phyloP scores from a whole-genome alignment of 2,329 filamentous ascomycete genomes.

The Periconia macrospinosa region DNA sequence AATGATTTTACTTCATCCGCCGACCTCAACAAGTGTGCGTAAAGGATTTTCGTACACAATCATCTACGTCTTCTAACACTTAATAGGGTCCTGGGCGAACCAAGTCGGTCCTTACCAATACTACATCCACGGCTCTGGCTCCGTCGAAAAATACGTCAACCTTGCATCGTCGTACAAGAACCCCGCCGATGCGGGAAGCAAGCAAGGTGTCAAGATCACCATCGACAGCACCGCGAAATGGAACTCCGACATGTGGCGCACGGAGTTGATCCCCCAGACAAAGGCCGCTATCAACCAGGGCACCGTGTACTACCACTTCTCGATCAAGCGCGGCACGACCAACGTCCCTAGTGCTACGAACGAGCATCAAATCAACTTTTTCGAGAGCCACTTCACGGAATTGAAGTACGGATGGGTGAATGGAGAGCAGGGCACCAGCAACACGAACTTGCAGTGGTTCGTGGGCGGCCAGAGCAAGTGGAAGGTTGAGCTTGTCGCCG shows the following conservation, averaged over 20 bases:
- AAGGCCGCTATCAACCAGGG: slow-evolving; percentile 65
- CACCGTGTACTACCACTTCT: slow-evolving; percentile 73
- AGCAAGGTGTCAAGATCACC: slow-evolving; percentile 69
- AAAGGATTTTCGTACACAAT: background rate
- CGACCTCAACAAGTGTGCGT: slow-evolving; percentile 57
- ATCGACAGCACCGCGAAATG: slow-evolving; percentile 67
- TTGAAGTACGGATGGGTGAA: slow-evolving; percentile 68
- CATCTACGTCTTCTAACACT: slow-evolving; percentile 9
- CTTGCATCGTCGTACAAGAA: slow-evolving; percentile 65
- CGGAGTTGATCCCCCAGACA: slow-evolving; percentile 73
- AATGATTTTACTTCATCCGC: slow-evolving; percentile 58
- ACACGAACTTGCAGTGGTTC: slow-evolving; percentile 65
- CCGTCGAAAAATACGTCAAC: slow-evolving; percentile 63
- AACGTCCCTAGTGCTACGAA: slow-evolving; percentile 64
- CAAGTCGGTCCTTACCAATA: slow-evolving; percentile 73
- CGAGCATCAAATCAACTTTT: slow-evolving; percentile 69
- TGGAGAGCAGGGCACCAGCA: slow-evolving; percentile 52
- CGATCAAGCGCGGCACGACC: slow-evolving; percentile 59
- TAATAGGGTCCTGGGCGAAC: slow-evolving; percentile 64
- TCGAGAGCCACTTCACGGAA: slow-evolving; percentile 74
- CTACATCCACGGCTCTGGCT: slow-evolving; percentile 69
- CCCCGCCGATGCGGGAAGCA: slow-evolving; percentile 62
- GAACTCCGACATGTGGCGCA: slow-evolving; percentile 76
- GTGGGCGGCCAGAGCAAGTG: slow-evolving; percentile 63
- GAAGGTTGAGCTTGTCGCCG: slow-evolving; percentile 62